Evolutionary conservation across 164 flowering plant genomes (phyloP), one percentile per base, ranked within the genome.

Genomic region (Macadamia integrifolia): DNA sequence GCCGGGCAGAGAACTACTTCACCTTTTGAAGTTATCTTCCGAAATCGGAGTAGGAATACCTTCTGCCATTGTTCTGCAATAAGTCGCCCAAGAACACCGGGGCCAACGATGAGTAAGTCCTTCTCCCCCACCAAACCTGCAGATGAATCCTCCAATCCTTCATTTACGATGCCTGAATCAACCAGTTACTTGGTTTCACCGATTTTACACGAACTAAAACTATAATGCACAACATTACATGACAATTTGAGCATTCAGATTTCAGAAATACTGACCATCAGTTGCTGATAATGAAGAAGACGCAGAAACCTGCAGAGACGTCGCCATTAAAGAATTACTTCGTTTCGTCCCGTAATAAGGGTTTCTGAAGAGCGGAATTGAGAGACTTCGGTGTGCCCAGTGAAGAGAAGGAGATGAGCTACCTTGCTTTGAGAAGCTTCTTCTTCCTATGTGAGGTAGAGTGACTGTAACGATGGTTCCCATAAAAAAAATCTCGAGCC

Each of bases 21-120:
- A 23, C 23, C 23, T 23, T 23, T 23, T 23, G 23, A 30, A 64
- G 9, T 71, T 44, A 40, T 31, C 9, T 58, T 11, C 8, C 29
- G 23, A 66, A 71, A 46, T 55, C 10, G 48, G 2, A 7, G 3
- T 3, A 13, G 1, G n/a, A 43, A 62, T 73, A 89, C 97, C 94
- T 85, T 69, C n/a, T 76, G 76, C 98, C 98, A 93, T 78, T 86
- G 74, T 59, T 83, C 81, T 31, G 97, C 96, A 0, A 91, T 92
- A 10, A 88, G 73, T 18, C 94, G 90, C 9, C 98, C 98, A 32
- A 93, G 90, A 64, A 91, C 97, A 48, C 98, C 98, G 0, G 98
- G 98, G 5, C 98, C 97, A 6, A 92, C 88, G 65, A 92, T 87
- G 61, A 92, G 75, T 69, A 92, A 62, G 78, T 89, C 95, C 65